Percentiles rank a stretch among this genome's conserved stretches.
These are phyloP conservation scores for Moesziomyces antarcticus DNA, from an alignment of 1,284 basidiomycete species.

Conservation along the genomic window DNA sequence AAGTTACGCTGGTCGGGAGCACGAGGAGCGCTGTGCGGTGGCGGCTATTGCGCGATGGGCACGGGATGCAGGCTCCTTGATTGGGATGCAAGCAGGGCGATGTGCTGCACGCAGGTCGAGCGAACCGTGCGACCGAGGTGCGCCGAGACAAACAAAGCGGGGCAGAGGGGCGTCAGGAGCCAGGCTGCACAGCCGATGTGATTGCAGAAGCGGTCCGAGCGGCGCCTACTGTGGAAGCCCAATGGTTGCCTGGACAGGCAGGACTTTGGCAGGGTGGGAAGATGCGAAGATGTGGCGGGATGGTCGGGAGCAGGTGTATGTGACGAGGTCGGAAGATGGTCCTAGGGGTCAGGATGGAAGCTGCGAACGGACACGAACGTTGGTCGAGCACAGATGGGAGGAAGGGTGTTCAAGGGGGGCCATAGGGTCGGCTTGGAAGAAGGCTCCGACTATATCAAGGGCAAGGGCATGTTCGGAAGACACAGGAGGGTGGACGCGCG, in stretches of 20 bases:
- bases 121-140: slow-evolving; percentile 7
- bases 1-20: neutral
- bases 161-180: neutral
- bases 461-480: neutral
- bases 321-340: too few species aligned
- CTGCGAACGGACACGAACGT: too few species aligned
- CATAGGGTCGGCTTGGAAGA: too few species aligned
- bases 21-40: neutral
- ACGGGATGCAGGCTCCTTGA: neutral
- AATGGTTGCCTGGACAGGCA: too few species aligned
- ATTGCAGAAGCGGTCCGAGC: slow-evolving; percentile 10
- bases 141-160: neutral
- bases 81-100: neutral
- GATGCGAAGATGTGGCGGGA: too few species aligned
- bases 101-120: neutral
- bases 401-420: neutral
- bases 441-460: slow-evolving; percentile 13
- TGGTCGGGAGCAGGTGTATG: too few species aligned
- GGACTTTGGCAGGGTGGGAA: too few species aligned
- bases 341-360: too few species aligned
- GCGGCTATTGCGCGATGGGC: neutral
- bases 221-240: neutral
- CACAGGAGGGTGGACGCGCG: neutral
- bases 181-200: neutral
- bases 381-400: neutral